Evolutionary conservation across 305 asterid genomes (phyloP), one percentile per base, ranked within the genome.

Genomic region (Fraxinus albicans): DNA sequence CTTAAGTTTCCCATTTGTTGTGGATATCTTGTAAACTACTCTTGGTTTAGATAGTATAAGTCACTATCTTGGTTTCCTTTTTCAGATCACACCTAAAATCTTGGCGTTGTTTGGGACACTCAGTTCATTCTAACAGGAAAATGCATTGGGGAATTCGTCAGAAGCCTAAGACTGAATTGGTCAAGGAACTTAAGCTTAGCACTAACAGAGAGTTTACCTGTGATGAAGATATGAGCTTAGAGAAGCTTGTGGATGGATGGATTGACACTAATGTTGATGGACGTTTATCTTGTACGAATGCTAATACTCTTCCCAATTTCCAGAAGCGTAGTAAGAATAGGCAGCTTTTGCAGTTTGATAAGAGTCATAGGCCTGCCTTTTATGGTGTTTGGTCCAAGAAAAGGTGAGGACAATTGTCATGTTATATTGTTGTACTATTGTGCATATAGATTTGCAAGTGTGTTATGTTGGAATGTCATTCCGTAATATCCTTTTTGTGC

Each of bases 311-410:
- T 82, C 86, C 87, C 69, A 76, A 81, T 83, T 38, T 78, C 83
- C 88, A 50, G 86, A 90, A 83, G 76, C 78, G 65, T 63, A 50
- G 76, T 76, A 87, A 38, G n/a, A 82, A 80, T 76, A 94, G 83
- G 89, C 91, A 92, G 91, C 86, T 95, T 77, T 87, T 97, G 90
- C 99, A 97, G 90, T 97, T 97, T 86, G 98, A 97, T 82, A 94
- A 93, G 88, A 89, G 95, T 84, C 75, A 93, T 9, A 90, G 98
- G 89, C 99, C 99, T 90, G 94, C 99, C 44, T 97, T 95, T 90
- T 97, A 93, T 84, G 99, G 99, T 83, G 83, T 91, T 86, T 92
- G 97, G 94, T 90, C 91, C 58, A 89, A 84, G 86, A 94, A 89
- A 88, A 97, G 97, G 98, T 92, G 80, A 87, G 78, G 78, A 38